Evolutionary conservation across 2,329 filamentous ascomycete genomes (phyloP).

Genomic region (Aspergillus sp.): DNA sequence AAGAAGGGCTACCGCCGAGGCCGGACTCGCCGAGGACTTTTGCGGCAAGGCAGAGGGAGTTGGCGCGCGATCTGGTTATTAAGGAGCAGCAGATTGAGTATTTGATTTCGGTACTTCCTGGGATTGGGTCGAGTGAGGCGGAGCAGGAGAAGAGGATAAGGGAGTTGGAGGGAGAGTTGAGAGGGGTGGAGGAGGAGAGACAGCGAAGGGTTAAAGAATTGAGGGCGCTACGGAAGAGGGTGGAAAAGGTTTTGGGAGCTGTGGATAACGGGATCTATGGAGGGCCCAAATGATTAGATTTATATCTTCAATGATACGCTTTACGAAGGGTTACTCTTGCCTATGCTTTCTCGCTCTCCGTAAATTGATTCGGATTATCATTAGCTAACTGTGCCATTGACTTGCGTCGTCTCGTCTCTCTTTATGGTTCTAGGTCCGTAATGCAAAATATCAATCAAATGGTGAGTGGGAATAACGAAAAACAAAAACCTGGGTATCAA

Average conservation of each 20-base stretch:
- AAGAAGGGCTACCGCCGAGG: conserved; percentile 27
- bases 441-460: conserved; percentile 8
- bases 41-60: conserved; percentile 44
- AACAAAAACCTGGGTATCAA: conserved; percentile 13
- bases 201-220: conserved; percentile 43
- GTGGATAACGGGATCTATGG: conserved; percentile 39
- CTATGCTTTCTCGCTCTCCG: not conserved
- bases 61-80: conserved; percentile 50
- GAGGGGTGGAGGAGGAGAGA: conserved; percentile 44
- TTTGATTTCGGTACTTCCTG: conserved; percentile 47
- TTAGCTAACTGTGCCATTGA: conserved; percentile 2
- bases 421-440: conserved; percentile 1
- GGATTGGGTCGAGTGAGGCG: conserved; percentile 44
- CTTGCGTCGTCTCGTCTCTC: conserved; percentile 15
- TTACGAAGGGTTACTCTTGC: not conserved
- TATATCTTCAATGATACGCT: not conserved
- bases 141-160: conserved; percentile 46
- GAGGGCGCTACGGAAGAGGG: conserved; percentile 36
- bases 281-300: conserved; percentile 12
- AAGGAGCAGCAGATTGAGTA: conserved; percentile 54
- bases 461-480: not conserved
- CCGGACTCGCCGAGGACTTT: conserved; percentile 46
- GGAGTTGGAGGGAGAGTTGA: conserved; percentile 44
- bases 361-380: not conserved
- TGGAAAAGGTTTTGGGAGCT: conserved; percentile 45